phyloP scores from a whole-genome alignment of 257 asterid genomes.

The Vinca minor region DNA sequence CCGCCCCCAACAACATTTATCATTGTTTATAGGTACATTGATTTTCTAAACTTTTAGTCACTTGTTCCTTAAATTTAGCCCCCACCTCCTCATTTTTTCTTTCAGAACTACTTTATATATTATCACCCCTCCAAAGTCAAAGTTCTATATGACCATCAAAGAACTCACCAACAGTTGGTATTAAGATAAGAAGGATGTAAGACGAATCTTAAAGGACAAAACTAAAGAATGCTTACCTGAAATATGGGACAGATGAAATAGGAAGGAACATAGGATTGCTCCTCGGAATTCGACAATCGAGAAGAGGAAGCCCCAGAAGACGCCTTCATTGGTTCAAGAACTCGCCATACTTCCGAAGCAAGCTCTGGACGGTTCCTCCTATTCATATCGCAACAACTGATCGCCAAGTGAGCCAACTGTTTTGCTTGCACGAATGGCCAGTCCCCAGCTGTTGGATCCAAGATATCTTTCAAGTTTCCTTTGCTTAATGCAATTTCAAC shows the following conservation, averaged over 20 bases:
- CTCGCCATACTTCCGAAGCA: constrained; percentile 67
- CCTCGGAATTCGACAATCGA: constrained; percentile 39
- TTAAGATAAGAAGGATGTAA: background rate
- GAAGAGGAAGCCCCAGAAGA: constrained; percentile 58
- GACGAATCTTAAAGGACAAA: background rate
- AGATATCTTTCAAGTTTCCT: constrained; percentile 51
- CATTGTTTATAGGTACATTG: too few relatives aligned
- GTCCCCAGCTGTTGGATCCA: constrained; percentile 89
- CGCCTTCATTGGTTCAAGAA: constrained; percentile 70
- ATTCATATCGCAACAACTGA: constrained; percentile 49
- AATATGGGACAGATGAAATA: constrained; percentile 82
- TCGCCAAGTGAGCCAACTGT: constrained; percentile 77
- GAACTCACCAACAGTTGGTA: background rate
- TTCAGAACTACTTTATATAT: too few relatives aligned
- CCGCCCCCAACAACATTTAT: too few relatives aligned
- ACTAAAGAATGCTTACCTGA: constrained; percentile 51
- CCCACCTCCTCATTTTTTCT: too few relatives aligned
- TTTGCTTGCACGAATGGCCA: constrained; percentile 97
- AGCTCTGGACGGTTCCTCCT: constrained; percentile 64
- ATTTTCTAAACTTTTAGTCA: too few relatives aligned
- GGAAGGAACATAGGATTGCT: constrained; percentile 43
- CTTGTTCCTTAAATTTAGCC: too few relatives aligned
- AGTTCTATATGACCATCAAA: too few relatives aligned
- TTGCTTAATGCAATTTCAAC: constrained; percentile 56
- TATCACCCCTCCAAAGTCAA: too few relatives aligned